phyloP scores from a whole-genome alignment of 1,284 basidiomycete genomes.

The Mixia osmundae region DNA sequence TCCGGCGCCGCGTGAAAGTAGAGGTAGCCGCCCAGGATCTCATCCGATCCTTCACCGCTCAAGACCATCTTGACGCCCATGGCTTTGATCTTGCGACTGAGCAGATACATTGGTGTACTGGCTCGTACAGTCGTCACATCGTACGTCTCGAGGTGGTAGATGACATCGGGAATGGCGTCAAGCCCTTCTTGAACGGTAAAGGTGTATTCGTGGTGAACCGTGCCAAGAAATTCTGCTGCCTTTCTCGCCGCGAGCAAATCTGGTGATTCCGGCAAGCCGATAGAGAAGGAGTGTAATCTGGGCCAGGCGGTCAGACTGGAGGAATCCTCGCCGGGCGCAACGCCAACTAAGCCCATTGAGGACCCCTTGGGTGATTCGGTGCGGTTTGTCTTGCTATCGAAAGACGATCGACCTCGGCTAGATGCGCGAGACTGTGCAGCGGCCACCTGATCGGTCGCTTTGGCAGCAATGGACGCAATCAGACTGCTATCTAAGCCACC shows the following conservation, averaged over 20 bases:
- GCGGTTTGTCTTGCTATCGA: not conserved
- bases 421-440: constrained; percentile 36
- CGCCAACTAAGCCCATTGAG: not conserved
- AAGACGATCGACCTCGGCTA: not conserved
- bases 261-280: constrained; percentile 85
- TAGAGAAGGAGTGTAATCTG: constrained; percentile 90
- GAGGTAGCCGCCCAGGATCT: constrained; percentile 93
- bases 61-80: constrained; percentile 99
- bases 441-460: constrained; percentile 83
- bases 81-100: constrained; percentile 96
- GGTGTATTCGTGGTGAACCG: constrained; percentile 90
- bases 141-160: constrained; percentile 96
- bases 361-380: constrained; percentile 6
- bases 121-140: constrained; percentile 98
- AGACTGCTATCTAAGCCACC: constrained; percentile 91
- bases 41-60: constrained; percentile 91
- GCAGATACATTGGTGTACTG: constrained; percentile 89
- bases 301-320: constrained; percentile 59
- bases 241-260: constrained; percentile 85
- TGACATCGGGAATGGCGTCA: constrained; percentile 92
- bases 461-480: constrained; percentile 86
- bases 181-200: constrained; percentile 97
- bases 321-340: constrained; percentile 4
- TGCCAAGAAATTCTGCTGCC: constrained; percentile 80
- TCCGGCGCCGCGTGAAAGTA: constrained; percentile 99